Conservation (phyloP, 768 basidiomycete genomes). For the Tylopilus rubrobrunneus region DNA sequence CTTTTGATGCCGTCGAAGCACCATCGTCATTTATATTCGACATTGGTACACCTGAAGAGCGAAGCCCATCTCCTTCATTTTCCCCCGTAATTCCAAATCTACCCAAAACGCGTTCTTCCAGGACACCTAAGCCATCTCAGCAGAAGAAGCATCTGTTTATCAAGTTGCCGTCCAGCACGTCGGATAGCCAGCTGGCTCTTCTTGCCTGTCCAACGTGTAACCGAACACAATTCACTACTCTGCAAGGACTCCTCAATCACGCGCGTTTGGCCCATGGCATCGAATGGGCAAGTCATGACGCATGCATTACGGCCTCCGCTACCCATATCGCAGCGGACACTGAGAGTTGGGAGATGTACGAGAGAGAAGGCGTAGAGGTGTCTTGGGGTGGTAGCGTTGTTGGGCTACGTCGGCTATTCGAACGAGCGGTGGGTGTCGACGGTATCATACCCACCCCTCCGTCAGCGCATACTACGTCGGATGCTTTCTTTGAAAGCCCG, state of each 20-base stretch:
- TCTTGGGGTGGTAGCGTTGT: conserved; percentile 36
- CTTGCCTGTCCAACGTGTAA: conserved; percentile 42
- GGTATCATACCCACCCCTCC: conserved; percentile 12
- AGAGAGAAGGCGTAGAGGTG: conserved; percentile 37
- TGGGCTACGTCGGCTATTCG: conserved; percentile 45
- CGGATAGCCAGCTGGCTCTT: conserved; percentile 28
- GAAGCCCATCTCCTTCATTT: conserved; percentile 21
- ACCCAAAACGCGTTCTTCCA: conserved; percentile 26
- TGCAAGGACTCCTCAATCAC: conserved; percentile 52
- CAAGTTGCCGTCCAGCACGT: conserved; percentile 29
- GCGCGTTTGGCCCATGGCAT: conserved; percentile 45
- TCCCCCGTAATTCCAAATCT: conserved; percentile 14
- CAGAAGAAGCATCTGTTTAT: conserved; percentile 40
- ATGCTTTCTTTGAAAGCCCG: conserved; percentile 3
- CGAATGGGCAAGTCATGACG: conserved; percentile 49
- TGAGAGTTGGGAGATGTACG: conserved; percentile 32
- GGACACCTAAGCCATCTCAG: conserved; percentile 26
- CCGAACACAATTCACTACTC: conserved; percentile 46
- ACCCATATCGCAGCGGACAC: conserved; percentile 32
- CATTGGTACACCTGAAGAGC: conserved; percentile 17
- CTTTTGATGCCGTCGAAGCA: conserved; percentile 38
- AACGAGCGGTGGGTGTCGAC: conserved; percentile 45
- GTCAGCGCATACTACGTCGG: not conserved
- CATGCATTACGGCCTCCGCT: conserved; percentile 46
- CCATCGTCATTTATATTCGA: conserved; percentile 38